Evolutionary conservation across 768 basidiomycete genomes (phyloP).

Genomic region (Lactarius tabidus): DNA sequence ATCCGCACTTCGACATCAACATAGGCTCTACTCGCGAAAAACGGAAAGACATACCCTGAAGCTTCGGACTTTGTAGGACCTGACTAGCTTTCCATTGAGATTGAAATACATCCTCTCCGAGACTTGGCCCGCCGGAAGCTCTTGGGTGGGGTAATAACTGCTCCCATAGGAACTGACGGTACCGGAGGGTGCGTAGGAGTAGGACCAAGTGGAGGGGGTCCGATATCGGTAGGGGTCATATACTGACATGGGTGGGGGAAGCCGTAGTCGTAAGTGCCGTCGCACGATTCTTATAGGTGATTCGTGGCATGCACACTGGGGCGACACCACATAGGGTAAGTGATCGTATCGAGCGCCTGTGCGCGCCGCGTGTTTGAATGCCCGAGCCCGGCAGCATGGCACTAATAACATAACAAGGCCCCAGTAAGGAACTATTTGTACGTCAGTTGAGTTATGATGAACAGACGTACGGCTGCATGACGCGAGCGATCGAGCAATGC

Average conservation of each 20-base stretch:
- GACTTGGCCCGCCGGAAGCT: neutral
- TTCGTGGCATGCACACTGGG: constrained; percentile 4
- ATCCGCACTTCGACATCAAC: neutral
- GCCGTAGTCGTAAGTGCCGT: neutral
- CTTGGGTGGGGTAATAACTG: neutral
- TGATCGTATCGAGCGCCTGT: constrained; percentile 14
- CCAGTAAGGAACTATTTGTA: neutral
- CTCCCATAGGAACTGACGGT: constrained; percentile 2
- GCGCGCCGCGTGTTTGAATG: neutral
- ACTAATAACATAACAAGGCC: neutral
- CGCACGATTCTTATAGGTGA: constrained; percentile 9
- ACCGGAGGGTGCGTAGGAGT: constrained; percentile 7
- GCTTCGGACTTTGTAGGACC: constrained; percentile 13
- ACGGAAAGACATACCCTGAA: constrained; percentile 9
- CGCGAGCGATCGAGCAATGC: neutral
- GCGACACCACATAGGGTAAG: neutral
- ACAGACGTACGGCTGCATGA: neutral
- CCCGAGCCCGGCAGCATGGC: constrained; percentile 9
- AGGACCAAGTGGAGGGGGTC: constrained; percentile 8
- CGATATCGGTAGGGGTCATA: constrained; percentile 18
- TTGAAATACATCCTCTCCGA: constrained; percentile 19
- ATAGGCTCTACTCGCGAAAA: neutral
- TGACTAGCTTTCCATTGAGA: constrained; percentile 14
- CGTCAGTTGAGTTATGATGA: neutral
- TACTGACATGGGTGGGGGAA: constrained; percentile 15